These are phyloP conservation scores for Chaetomium strumarium DNA, from an alignment of 2,329 filamentous ascomycete species.

Conservation along the genomic window DNA sequence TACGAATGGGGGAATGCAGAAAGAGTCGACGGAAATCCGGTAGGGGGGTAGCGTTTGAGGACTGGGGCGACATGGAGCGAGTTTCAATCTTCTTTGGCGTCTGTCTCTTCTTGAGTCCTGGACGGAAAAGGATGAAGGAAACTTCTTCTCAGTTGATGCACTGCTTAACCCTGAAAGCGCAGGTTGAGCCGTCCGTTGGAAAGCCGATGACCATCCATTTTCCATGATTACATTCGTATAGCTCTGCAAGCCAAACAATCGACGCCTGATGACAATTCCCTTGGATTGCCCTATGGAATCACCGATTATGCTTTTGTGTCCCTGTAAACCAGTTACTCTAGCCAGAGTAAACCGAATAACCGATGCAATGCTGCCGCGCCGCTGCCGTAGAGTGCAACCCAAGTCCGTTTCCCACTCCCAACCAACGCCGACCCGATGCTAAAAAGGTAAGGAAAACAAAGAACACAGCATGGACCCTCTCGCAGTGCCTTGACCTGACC, in stretches of 20 bases:
- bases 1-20: no score
- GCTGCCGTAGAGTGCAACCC: neutral
- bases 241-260: neutral
- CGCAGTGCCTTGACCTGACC: neutral
- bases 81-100: no score
- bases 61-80: no score
- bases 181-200: no score
- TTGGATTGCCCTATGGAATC: neutral
- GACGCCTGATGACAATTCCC: neutral
- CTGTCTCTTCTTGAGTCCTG: no score
- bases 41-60: no score
- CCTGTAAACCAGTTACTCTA: constrained; percentile 1
- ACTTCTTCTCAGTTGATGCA: no score
- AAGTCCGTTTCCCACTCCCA: neutral
- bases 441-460: neutral
- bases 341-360: neutral
- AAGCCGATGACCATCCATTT: no score
- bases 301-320: neutral
- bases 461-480: neutral
- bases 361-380: neutral
- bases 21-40: no score
- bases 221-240: no score
- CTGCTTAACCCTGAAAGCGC: no score
- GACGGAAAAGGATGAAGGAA: no score
- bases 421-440: neutral